Evolutionary conservation across 371 early-diverging fungal genomes (phyloP).

Genomic region (Lichtheimia corymbifera): DNA sequence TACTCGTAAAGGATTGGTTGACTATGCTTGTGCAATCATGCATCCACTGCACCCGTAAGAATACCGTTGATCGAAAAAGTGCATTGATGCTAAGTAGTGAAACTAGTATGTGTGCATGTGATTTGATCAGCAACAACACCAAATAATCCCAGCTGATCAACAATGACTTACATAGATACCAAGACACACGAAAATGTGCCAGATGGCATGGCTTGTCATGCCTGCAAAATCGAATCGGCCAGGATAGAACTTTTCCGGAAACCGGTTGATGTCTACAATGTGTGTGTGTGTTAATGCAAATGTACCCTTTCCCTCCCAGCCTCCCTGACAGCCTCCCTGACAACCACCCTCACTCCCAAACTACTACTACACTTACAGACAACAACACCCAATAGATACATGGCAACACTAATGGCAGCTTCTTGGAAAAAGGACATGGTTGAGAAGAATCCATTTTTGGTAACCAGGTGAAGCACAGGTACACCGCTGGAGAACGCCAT

Average conservation of each 20-base stretch:
- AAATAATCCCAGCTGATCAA: background rate
- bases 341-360: background rate
- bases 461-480: constrained; percentile 57
- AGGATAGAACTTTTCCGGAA: constrained; percentile 77
- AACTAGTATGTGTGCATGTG: constrained; percentile 18
- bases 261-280: constrained; percentile 52
- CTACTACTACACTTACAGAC: constrained; percentile 24
- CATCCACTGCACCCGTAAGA: constrained; percentile 45
- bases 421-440: constrained; percentile 54
- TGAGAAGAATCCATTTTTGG: constrained; percentile 39
- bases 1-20: background rate
- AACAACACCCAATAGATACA: constrained; percentile 59
- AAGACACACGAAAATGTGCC: constrained; percentile 75
- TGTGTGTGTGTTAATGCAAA: constrained; percentile 15
- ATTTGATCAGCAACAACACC: background rate
- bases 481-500: constrained; percentile 64
- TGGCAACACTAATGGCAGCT: constrained; percentile 49
- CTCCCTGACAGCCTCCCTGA: background rate
- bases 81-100: constrained; percentile 56
- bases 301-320: background rate
- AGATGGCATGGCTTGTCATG: constrained; percentile 74
- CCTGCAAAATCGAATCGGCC: constrained; percentile 74
- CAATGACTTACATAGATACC: constrained; percentile 54
- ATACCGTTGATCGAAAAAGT: constrained; percentile 28
- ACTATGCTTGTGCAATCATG: constrained; percentile 9